Evolutionary conservation across 192 early-diverging fungal genomes (phyloP), one percentile per base, ranked within the genome.

Genomic region (Coemansia sp.): DNA sequence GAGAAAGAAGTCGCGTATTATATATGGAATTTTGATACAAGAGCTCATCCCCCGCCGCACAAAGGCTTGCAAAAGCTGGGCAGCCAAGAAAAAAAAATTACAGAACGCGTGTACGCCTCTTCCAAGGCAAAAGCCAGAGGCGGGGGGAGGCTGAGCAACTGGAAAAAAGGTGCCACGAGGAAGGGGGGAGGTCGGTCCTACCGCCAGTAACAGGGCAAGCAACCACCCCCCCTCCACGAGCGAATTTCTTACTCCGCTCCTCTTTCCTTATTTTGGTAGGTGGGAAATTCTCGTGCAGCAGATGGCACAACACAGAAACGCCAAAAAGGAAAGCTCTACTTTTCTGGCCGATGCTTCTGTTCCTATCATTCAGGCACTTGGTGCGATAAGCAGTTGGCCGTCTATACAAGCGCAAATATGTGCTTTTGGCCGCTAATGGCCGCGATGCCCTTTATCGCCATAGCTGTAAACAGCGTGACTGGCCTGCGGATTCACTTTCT

Each of bases 221-320:
- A 5, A 34, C 46, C 20, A 35, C 25, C 61, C 61, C 61, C 22
- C 41, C 32, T 23, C 35, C 22, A 41, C 29, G 20, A 33, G 49
- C 13, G 61, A 35, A 62, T 41, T 62, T 62, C 61, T 22, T 49
- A 62, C 61, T 62, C 61, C 61, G 61, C 59, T 35, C 34, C 17
- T 50, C 15, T 36, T 43, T 35, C 46, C n/a, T 62, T 25, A 23
- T 50, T 34, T 15, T 50, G 14, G 35, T 22, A 50, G 11, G 61
- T 62, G 43, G 20, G 61, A 62, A 49, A 32, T n/a, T 35, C n/a
- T 17, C 5, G 14, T 9, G 29, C 29, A 29, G 29, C 29, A 29
- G 29, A 29, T 29, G 29, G 29, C 10, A 35, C 15, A 56, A 36
- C 54, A 56, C 54, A 56, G 33, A 56, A 56, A 13, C 33, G 13